Conservation (phyloP, 2,329 filamentous ascomycete genomes). For the Diaporthe vexans region DNA sequence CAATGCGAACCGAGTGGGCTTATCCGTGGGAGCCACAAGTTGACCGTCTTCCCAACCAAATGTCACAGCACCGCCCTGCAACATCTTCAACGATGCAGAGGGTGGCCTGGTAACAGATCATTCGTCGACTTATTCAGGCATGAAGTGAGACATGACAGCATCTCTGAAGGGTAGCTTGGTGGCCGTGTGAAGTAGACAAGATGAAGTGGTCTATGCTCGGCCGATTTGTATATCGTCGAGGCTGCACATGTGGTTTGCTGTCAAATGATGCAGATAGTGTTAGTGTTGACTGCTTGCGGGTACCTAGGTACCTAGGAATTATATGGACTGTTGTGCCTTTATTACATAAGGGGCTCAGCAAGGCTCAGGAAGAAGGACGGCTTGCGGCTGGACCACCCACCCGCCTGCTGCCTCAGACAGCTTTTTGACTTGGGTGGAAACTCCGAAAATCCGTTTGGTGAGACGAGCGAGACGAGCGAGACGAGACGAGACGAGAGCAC, state of each 20-base stretch:
- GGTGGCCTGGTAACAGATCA: not conserved
- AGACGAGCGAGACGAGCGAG: not conserved
- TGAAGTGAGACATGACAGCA: not conserved
- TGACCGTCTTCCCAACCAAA: not conserved
- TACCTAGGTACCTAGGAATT: not conserved
- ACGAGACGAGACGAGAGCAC: slow-evolving; percentile 15
- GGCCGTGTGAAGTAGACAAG: not conserved
- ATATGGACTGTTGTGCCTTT: no score
- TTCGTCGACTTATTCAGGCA: no score
- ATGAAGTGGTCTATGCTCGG: not conserved
- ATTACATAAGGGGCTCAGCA: slow-evolving; percentile 8
- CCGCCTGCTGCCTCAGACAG: slow-evolving; percentile 20
- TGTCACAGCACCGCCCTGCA: not conserved
- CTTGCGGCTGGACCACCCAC: not conserved
- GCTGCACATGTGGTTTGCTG: not conserved
- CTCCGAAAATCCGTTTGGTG: slow-evolving; percentile 1
- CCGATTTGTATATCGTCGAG: not conserved
- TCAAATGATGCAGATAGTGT: not conserved
- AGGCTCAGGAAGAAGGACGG: not conserved
- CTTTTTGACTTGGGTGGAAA: slow-evolving; percentile 22
- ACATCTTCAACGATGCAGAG: not conserved
- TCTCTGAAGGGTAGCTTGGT: not conserved
- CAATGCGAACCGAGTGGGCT: no score
- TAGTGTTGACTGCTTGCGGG: not conserved
- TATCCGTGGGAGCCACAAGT: not conserved